Evolutionary conservation across 169 alveolate species (phyloP).

Genomic region (Plasmodium fragile): DNA sequence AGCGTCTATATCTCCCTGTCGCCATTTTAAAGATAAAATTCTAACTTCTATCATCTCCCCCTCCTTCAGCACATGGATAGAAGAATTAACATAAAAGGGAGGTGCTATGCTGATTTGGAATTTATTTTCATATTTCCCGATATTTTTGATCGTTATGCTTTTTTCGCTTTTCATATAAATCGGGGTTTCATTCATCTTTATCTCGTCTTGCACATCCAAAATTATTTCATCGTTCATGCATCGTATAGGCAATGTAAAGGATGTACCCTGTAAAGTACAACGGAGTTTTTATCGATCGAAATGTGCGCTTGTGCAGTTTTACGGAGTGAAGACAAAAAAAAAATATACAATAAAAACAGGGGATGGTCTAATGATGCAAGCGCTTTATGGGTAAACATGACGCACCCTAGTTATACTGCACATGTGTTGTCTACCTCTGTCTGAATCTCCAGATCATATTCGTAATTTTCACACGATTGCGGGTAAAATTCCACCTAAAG

Average conservation of each 20-base stretch:
- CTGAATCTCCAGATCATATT: constrained; percentile 24
- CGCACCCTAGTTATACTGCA: not conserved
- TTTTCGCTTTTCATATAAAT: constrained; percentile 61
- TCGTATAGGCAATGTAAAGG: constrained; percentile 44
- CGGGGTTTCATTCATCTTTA: constrained; percentile 47
- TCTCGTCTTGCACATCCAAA: constrained; percentile 71
- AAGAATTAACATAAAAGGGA: constrained; percentile 56
- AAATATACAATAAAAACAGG: not conserved
- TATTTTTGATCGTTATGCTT: constrained; percentile 62
- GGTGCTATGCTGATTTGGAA: constrained; percentile 44
- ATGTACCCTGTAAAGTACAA: constrained; percentile 17
- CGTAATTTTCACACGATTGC: constrained; percentile 40
- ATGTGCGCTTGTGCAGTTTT: constrained; percentile 10
- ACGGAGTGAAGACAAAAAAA: not conserved
- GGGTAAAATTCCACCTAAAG: constrained; percentile 55
- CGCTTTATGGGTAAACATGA: not conserved
- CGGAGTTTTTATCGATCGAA: not conserved
- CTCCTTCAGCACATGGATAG: constrained; percentile 30
- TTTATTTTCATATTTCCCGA: constrained; percentile 70
- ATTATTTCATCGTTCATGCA: constrained; percentile 54
- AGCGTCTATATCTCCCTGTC: not conserved
- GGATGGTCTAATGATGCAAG: not conserved
- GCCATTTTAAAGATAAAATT: not conserved
- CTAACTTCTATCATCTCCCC: constrained; percentile 66
- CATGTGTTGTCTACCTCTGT: constrained; percentile 34